Conservation (phyloP, 1,284 basidiomycete species). For the Hemileccinum hortonii region DNA sequence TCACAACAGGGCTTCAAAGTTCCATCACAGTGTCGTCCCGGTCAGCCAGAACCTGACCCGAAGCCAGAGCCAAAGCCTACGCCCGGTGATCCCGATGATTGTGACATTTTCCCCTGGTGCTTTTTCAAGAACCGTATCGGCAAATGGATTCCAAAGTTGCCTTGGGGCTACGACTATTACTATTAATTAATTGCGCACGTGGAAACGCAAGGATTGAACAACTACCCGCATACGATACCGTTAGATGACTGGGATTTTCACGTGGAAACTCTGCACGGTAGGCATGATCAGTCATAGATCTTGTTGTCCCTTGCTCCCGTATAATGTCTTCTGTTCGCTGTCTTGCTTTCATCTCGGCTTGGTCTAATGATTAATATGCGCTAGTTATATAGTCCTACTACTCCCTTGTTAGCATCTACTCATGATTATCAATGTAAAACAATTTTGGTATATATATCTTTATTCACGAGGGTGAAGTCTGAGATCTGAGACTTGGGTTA, state of each 20-base stretch:
- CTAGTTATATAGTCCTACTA: neutral
- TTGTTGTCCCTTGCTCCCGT: neutral
- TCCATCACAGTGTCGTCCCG: constrained; percentile 29
- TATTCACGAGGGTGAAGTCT: too few species aligned
- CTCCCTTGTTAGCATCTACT: neutral
- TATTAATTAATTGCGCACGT: constrained; percentile 19
- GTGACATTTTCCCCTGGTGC: constrained; percentile 28
- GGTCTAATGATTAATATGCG: constrained; percentile 15
- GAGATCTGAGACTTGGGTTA: too few species aligned
- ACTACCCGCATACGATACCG: constrained; percentile 24
- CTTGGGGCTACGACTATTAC: constrained; percentile 28
- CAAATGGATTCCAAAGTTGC: constrained; percentile 24
- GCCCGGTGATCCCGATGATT: constrained; percentile 35
- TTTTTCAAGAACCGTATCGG: constrained; percentile 25
- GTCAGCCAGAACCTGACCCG: constrained; percentile 21
- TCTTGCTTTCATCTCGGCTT: constrained; percentile 10
- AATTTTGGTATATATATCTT: too few species aligned
- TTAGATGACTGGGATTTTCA: constrained; percentile 15
- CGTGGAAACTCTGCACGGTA: constrained; percentile 6
- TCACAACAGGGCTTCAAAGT: constrained; percentile 27
- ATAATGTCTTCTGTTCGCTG: neutral
- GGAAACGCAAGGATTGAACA: constrained; percentile 12
- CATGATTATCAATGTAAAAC: neutral
- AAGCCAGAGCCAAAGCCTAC: constrained; percentile 28
- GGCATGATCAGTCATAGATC: constrained; percentile 3